Conservation (phyloP, 2,329 filamentous ascomycete species). For the Aspergillus phoenicis region DNA sequence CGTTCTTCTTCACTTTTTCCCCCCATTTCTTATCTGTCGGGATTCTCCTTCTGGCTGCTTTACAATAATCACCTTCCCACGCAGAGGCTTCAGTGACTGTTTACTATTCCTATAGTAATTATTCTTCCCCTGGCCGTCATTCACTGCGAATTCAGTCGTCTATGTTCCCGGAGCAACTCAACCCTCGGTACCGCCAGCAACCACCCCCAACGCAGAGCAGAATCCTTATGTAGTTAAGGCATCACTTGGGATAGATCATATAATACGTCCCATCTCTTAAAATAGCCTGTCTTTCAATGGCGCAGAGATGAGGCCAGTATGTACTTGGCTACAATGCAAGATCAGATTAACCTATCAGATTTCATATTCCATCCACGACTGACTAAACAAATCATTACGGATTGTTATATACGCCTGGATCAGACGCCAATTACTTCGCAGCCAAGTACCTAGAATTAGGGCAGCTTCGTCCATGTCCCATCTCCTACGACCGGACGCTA, state of each 20-base stretch:
- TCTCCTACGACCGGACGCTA: neutral
- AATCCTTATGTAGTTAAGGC: neutral
- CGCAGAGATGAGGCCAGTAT: neutral
- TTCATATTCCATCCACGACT: neutral
- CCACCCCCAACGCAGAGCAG: neutral
- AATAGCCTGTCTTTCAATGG: neutral
- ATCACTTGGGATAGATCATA: neutral
- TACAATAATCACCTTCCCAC: neutral
- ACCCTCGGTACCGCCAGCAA: neutral
- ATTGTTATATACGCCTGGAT: neutral
- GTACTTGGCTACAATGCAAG: neutral
- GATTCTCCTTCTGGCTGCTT: neutral
- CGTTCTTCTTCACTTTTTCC: neutral
- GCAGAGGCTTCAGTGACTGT: neutral
- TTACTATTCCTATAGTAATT: no score
- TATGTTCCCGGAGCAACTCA: neutral
- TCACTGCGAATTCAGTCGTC: neutral
- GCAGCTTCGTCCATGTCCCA: constrained; percentile 6
- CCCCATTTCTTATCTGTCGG: no score
- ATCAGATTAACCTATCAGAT: constrained; percentile 1
- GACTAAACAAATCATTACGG: neutral
- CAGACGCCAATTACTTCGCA: constrained; percentile 2
- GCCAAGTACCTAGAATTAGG: neutral
- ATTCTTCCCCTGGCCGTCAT: neutral
- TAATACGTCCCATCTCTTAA: neutral